phyloP scores from a whole-genome alignment of 83 land plant species.

The Picea abies region DNA sequence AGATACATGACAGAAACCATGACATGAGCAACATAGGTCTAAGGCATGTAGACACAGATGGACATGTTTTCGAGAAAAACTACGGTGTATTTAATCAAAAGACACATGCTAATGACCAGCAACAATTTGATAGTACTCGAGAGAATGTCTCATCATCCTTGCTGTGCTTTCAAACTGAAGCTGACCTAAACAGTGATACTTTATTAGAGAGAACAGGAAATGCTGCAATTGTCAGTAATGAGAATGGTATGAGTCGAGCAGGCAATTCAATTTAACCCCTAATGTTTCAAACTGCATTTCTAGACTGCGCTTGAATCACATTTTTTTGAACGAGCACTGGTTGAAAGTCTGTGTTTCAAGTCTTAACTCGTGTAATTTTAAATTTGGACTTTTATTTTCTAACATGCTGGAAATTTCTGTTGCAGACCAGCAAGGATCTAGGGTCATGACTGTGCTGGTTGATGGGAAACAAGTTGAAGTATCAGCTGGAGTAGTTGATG shows the following conservation, averaged over 20 bases:
- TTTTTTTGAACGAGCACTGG: not conserved
- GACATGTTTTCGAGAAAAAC: not conserved
- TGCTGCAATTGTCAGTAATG: not conserved
- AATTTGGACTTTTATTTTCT: not conserved
- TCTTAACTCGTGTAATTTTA: not conserved
- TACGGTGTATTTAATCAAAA: no score
- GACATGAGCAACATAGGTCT: not conserved
- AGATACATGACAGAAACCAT: not conserved
- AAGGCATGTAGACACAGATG: not conserved
- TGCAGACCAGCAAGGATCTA: not conserved
- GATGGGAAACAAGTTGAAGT: slow-evolving; percentile 10
- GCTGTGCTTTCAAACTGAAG: not conserved
- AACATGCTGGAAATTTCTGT: not conserved
- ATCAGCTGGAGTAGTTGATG: slow-evolving; percentile 14
- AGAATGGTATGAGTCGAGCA: not conserved
- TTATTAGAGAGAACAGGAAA: not conserved
- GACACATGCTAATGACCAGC: not conserved
- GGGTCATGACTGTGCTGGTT: slow-evolving; percentile 2
- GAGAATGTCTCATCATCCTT: not conserved
- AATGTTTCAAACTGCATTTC: not conserved
- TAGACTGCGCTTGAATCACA: not conserved
- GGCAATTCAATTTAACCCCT: not conserved
- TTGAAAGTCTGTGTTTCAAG: not conserved
- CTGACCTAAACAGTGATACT: not conserved
- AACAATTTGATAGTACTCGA: slow-evolving; percentile 2